Base-by-base conservation (phyloP, 73 alveolate species). In the Blepharisma japonicum region DNA sequence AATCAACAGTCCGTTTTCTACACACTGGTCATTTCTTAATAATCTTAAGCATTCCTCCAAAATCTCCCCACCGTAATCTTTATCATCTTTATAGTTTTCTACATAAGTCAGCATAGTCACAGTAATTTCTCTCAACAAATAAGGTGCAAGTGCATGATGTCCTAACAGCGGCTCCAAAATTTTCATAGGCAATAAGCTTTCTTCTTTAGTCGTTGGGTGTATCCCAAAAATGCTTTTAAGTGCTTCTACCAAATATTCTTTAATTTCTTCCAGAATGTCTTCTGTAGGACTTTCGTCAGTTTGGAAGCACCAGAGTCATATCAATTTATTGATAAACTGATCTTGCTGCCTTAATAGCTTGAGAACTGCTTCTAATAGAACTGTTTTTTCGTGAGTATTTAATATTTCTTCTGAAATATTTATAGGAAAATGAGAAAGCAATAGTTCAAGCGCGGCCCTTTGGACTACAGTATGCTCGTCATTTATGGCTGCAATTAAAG, bases 21-120 rank as follows among this genome's bases (percentile, higher is more conserved):
- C 42, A 32, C 42, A 32, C 42, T 32, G 42, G 42, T 32, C 42
- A 32, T 32, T 32, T 32, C 42, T 32, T 3, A 32, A 32, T 3
- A 32, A 32, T 32, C 42, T 32, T 32, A 32, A 32, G 42, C 42
- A 32, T 3, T 32, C 42, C 3, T 32, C 42, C 42, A 32, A 32
- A 3, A 32, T 32, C 42, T 32, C 42, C 42, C 42, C 42, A 3
- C 42, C 23, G 5, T 25, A 20, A 61, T n/a, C 39, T 61, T 14
- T 8, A 61, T 14, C 14, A 9, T 61, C 74, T n/a, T 20, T 61
- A 61, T 61, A 14, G 11, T 61, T 61, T 20, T 18, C 11, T 11
- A 39, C 38, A 61, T 61, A 61, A 18, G 38, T 20, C 74, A 61
- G 46, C 74, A 61, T 61, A 11, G 39, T 11, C 39, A 61, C 74